These are phyloP conservation scores for Zygosaccharomyces siamensis DNA, from an alignment of 805 yeast species.

Conservation along the genomic window DNA sequence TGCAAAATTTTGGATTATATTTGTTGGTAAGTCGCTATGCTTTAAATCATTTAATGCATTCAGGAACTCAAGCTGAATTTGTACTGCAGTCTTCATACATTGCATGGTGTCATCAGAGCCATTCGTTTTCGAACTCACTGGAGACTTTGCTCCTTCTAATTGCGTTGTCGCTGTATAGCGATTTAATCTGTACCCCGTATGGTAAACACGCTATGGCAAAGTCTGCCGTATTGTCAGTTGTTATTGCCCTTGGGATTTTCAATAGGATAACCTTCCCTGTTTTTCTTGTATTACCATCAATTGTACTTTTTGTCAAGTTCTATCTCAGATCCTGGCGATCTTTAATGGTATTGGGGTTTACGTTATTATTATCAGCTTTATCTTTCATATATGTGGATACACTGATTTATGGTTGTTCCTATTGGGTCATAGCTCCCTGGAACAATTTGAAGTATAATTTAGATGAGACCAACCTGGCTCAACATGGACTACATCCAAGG, in stretches of 20 bases:
- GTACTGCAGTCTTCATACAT: slow-evolving; percentile 57
- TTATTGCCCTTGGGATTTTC: slow-evolving; percentile 66
- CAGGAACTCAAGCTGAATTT: slow-evolving; percentile 30
- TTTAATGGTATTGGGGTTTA: slow-evolving; percentile 29
- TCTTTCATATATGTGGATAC: slow-evolving; percentile 55
- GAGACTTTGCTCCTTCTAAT: slow-evolving; percentile 50
- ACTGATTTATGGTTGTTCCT: slow-evolving; percentile 28
- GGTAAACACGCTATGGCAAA: slow-evolving; percentile 8
- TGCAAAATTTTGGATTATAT: slow-evolving; percentile 41
- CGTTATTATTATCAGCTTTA: slow-evolving; percentile 37
- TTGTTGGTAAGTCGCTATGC: slow-evolving; percentile 39
- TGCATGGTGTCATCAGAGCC: slow-evolving; percentile 75
- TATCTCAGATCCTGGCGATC: slow-evolving; percentile 36
- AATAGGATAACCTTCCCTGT: slow-evolving; percentile 81
- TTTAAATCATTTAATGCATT: slow-evolving; percentile 42
- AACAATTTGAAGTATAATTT: slow-evolving; percentile 75
- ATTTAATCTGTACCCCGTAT: slow-evolving; percentile 15
- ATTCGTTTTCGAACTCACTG: slow-evolving; percentile 81
- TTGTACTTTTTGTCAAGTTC: slow-evolving; percentile 41
- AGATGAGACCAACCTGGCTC: slow-evolving; percentile 49
- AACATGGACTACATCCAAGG: slow-evolving; percentile 80
- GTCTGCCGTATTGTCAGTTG: slow-evolving; percentile 39
- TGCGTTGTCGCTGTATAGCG: slow-evolving; percentile 41
- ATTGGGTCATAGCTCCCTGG: slow-evolving; percentile 56
- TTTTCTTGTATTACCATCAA: slow-evolving; percentile 62